Percentiles rank a stretch among this genome's conserved stretches.
Evolutionary conservation across 345 rosid genomes (phyloP).

Genomic region (Triadica sebifera): DNA sequence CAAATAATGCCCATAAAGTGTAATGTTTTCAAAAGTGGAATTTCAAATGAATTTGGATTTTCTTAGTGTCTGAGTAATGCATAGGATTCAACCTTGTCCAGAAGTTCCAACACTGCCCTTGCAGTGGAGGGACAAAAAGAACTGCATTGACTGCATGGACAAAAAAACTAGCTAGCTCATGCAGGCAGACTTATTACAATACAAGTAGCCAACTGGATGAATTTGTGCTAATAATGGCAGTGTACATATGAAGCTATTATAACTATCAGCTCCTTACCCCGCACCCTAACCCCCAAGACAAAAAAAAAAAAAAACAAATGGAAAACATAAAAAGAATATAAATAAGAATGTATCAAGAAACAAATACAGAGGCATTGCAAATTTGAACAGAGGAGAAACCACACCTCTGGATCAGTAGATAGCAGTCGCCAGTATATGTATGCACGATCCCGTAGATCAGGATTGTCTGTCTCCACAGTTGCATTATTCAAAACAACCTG

Average conservation of each 20-base stretch:
- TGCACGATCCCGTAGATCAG: conserved; percentile 97
- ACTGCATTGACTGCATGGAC: background rate
- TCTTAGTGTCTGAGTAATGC: background rate
- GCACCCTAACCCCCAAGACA: background rate
- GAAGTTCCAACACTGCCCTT: background rate
- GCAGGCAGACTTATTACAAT: background rate
- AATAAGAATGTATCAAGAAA: background rate
- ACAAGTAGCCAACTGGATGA: background rate
- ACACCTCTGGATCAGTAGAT: conserved; percentile 99
- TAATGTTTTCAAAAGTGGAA: background rate
- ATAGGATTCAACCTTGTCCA: background rate
- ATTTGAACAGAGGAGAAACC: conserved; percentile 15
- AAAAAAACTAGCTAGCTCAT: background rate
- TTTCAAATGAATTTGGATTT: background rate
- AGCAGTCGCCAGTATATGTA: conserved; percentile 98
- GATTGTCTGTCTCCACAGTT: conserved; percentile 98
- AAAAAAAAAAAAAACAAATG: background rate
- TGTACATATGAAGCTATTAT: background rate
- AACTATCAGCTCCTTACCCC: background rate
- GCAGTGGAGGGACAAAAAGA: background rate
- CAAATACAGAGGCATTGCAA: background rate
- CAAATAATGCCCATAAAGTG: background rate
- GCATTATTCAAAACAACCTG: conserved; percentile 99
- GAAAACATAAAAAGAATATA: background rate
- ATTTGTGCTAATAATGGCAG: conserved; percentile 1